Conservation (phyloP, 306 rosid species). For the Glycine tomentella region DNA sequence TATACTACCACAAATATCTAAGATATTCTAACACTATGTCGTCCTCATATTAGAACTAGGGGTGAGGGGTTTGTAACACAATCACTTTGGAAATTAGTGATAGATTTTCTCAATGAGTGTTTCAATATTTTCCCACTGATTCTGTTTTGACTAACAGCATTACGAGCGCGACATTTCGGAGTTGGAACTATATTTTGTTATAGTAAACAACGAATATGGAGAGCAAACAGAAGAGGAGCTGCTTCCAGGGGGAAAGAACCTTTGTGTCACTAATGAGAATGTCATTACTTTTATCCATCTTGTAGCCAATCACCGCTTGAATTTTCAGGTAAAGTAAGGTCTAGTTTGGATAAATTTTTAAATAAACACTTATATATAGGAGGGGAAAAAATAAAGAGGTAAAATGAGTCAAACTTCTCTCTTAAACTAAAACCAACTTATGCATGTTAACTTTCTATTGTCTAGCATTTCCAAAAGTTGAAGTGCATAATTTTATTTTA, state of each 20-base stretch:
- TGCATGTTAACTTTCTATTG: not conserved
- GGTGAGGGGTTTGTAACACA: not conserved
- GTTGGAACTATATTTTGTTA: conserved; percentile 90
- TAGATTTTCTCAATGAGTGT: conserved; percentile 1
- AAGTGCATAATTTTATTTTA: not conserved
- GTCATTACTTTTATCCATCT: conserved; percentile 97
- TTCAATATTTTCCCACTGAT: conserved; percentile 7
- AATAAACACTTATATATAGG: not conserved
- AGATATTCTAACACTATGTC: not conserved
- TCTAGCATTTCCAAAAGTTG: not conserved
- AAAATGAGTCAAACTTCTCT: not conserved
- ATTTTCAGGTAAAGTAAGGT: conserved; percentile 74
- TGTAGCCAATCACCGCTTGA: conserved; percentile 97
- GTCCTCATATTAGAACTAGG: not conserved
- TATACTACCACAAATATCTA: not conserved
- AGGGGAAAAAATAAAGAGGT: not conserved
- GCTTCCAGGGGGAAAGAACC: conserved; percentile 79
- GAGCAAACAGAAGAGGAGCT: conserved; percentile 98
- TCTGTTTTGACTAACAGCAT: conserved; percentile 66
- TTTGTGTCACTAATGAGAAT: conserved; percentile 81
- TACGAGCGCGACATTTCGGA: conserved; percentile 78
- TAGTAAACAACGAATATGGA: conserved; percentile 94
- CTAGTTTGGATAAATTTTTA: too few species aligned
- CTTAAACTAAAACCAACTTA: not conserved
- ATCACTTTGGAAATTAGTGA: not conserved